Evolutionary conservation across 1,139 yeast species (phyloP).

Genomic region (Hansenula sp.): DNA sequence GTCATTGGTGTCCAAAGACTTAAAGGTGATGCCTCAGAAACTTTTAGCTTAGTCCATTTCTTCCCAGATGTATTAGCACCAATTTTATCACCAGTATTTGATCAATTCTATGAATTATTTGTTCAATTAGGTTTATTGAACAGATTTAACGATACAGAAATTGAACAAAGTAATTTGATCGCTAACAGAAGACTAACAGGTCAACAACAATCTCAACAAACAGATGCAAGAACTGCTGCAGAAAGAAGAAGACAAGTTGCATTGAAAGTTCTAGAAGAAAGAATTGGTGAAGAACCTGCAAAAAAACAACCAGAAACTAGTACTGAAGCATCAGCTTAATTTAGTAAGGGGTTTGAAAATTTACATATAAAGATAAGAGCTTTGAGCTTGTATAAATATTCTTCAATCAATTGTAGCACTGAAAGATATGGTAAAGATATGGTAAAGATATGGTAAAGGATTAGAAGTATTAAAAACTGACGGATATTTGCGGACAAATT

Average conservation of each 20-base stretch:
- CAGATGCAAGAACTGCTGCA: conserved; percentile 54
- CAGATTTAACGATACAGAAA: conserved; percentile 65
- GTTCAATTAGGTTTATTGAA: conserved; percentile 53
- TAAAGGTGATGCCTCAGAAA: conserved; percentile 86
- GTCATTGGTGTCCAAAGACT: conserved; percentile 31
- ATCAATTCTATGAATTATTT: conserved; percentile 47
- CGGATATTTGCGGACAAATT: not conserved
- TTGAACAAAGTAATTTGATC: conserved; percentile 69
- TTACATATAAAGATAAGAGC: too few relatives aligned
- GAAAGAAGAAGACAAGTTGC: conserved; percentile 88
- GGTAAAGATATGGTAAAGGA: too few relatives aligned
- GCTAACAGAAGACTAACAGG: conserved; percentile 53
- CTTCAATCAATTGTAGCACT: too few relatives aligned
- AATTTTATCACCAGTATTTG: conserved; percentile 50
- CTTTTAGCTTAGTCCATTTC: conserved; percentile 78
- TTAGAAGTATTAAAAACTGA: too few relatives aligned
- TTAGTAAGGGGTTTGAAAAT: too few relatives aligned
- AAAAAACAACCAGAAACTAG: conserved; percentile 1
- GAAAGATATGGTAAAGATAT: too few relatives aligned
- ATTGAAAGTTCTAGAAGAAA: conserved; percentile 73
- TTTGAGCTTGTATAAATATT: too few relatives aligned
- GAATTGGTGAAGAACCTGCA: conserved; percentile 35
- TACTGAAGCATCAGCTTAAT: not conserved
- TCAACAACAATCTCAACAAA: conserved; percentile 22
- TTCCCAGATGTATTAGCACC: conserved; percentile 63